Conservation (phyloP, 345 rosid species). For the Cardiospermum halicacabum region DNA sequence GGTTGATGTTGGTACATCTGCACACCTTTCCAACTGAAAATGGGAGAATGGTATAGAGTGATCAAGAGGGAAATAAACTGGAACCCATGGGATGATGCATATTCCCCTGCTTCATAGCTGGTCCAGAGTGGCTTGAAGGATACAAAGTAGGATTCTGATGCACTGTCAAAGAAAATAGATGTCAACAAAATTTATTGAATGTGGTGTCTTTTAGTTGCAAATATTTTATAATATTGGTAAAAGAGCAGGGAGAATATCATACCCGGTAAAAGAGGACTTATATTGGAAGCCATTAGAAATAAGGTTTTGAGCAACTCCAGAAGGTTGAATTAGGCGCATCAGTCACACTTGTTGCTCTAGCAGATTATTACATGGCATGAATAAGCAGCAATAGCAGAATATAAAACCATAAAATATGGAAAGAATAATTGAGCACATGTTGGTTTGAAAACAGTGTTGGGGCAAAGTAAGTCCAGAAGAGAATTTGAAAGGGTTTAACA, state of each 20-base stretch:
- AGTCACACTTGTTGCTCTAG: slow-evolving; percentile 86
- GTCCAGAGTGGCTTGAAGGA: slow-evolving; percentile 48
- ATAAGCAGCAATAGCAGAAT: no score
- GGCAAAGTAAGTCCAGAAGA: no score
- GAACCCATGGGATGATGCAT: slow-evolving; percentile 52
- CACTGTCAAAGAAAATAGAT: slow-evolving; percentile 36
- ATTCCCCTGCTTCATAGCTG: slow-evolving; percentile 50
- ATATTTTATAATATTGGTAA: neutral
- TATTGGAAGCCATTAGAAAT: slow-evolving; percentile 73
- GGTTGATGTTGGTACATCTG: no score
- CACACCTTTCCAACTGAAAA: no score
- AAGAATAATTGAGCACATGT: no score
- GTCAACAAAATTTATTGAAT: neutral
- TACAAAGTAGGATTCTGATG: slow-evolving; percentile 61
- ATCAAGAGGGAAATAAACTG: slow-evolving; percentile 23
- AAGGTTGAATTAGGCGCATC: slow-evolving; percentile 69
- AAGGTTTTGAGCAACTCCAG: slow-evolving; percentile 51
- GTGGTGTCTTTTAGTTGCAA: neutral
- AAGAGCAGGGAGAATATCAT: neutral
- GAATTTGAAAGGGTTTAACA: no score
- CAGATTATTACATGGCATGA: slow-evolving; percentile 87
- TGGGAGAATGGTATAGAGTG: neutral
- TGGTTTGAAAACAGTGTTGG: no score
- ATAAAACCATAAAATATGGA: no score
- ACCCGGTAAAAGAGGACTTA: slow-evolving; percentile 34